A percentile compares a stretch with the other conserved stretches of the same genome.
Conservation (phyloP, 2,329 filamentous ascomycete species). For the Xylaria sp. region DNA sequence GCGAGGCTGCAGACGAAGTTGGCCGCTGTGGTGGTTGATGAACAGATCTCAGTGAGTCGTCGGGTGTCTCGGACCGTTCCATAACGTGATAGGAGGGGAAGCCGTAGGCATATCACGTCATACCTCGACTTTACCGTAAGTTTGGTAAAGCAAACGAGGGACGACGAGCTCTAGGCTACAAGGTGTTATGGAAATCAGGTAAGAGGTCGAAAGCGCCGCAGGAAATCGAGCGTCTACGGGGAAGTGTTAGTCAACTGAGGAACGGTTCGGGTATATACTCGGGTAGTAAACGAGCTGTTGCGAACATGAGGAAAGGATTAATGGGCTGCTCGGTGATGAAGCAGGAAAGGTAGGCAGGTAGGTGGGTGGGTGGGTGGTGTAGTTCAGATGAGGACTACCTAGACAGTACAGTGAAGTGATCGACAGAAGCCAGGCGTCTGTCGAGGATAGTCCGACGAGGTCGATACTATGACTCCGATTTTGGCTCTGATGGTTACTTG, state of each 20-base stretch:
- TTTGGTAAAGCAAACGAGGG: slow-evolving; percentile 46
- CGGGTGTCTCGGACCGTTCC: slow-evolving; percentile 57
- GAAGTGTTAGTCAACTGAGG: slow-evolving; percentile 20
- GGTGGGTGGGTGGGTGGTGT: slow-evolving; percentile 7
- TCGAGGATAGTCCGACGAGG: not conserved
- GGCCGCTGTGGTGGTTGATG: slow-evolving; percentile 39
- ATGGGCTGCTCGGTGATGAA: slow-evolving; percentile 1
- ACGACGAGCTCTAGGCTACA: slow-evolving; percentile 42
- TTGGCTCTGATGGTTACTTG: not conserved
- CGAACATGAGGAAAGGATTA: slow-evolving; percentile 1
- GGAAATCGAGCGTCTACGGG: slow-evolving; percentile 5
- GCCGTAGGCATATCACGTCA: slow-evolving; percentile 52
- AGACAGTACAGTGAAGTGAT: not conserved
- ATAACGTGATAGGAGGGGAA: slow-evolving; percentile 59
- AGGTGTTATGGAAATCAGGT: slow-evolving; percentile 16
- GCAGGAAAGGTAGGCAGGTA: not conserved
- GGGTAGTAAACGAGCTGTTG: not conserved
- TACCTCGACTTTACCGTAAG: slow-evolving; percentile 49
- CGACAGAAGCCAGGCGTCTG: slow-evolving; percentile 1
- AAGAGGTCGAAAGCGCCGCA: slow-evolving; percentile 3
- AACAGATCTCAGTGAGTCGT: slow-evolving; percentile 47
- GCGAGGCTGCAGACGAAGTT: slow-evolving; percentile 27
- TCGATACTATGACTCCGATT: slow-evolving; percentile 1
- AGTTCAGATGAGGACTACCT: slow-evolving; percentile 10
- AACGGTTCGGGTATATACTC: not conserved